Percentiles rank a stretch among this genome's conserved stretches.
phyloP scores from a whole-genome alignment of 352 stramenopile species.

The Stramenopiles sp. region DNA sequence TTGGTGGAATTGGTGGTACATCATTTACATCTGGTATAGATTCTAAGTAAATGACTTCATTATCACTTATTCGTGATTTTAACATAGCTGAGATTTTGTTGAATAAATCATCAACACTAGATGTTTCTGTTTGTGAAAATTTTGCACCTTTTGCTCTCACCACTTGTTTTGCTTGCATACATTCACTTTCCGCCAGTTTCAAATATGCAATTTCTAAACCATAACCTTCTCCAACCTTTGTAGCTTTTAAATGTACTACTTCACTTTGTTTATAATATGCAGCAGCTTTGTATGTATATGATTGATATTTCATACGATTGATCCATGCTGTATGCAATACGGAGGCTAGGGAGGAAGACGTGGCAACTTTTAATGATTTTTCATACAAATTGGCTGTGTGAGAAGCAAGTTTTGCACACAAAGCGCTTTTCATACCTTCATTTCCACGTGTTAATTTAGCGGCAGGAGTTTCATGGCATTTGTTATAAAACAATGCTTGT shows the following conservation, averaged over 20 bases:
- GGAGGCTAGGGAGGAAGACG: slow-evolving; percentile 28
- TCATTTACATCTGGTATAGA: slow-evolving; percentile 37
- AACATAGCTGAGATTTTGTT: slow-evolving; percentile 27
- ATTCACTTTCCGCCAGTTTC: slow-evolving; percentile 31
- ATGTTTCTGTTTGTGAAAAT: slow-evolving; percentile 32
- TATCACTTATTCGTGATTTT: slow-evolving; percentile 24
- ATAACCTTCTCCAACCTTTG: slow-evolving; percentile 35
- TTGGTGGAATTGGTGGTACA: slow-evolving; percentile 34
- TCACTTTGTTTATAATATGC: slow-evolving; percentile 48
- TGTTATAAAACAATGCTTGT: slow-evolving; percentile 71
- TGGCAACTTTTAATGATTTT: slow-evolving; percentile 33
- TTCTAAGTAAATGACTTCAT: slow-evolving; percentile 49
- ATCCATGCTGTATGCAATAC: slow-evolving; percentile 40
- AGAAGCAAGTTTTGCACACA: slow-evolving; percentile 53
- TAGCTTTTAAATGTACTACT: slow-evolving; percentile 34
- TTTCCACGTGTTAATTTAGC: slow-evolving; percentile 20
- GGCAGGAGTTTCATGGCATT: slow-evolving; percentile 30
- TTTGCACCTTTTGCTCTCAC: slow-evolving; percentile 4
- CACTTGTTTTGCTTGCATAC: slow-evolving; percentile 30
- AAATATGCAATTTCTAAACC: slow-evolving; percentile 47
- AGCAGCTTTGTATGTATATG: slow-evolving; percentile 39
- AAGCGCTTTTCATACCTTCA: slow-evolving; percentile 49
- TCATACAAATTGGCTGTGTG: slow-evolving; percentile 43
- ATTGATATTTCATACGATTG: slow-evolving; percentile 41
- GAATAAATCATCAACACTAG: slow-evolving; percentile 7